These are phyloP conservation scores for Tolypocladium cylindrosporum DNA, from an alignment of 2,329 filamentous ascomycete species.

Conservation along the genomic window DNA sequence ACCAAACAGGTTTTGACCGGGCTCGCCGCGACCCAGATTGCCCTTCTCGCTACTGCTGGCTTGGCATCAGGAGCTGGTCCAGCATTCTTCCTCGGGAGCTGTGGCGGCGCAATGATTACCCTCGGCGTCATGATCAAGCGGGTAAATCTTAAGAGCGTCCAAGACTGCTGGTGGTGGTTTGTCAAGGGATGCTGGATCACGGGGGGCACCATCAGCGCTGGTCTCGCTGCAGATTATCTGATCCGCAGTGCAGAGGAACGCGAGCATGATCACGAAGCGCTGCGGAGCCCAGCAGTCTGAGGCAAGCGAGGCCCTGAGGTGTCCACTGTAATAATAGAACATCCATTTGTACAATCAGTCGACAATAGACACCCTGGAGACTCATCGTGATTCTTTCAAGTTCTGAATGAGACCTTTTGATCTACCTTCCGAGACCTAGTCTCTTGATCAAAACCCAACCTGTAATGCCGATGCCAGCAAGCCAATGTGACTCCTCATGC, in stretches of 20 bases:
- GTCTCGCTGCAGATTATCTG: slow-evolving; percentile 51
- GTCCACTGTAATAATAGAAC: background rate
- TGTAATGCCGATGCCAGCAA: slow-evolving; percentile 36
- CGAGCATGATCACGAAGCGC: slow-evolving; percentile 8
- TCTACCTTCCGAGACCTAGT: slow-evolving; percentile 30
- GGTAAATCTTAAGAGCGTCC: slow-evolving; percentile 55
- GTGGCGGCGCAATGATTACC: slow-evolving; percentile 51
- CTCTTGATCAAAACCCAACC: slow-evolving; percentile 33
- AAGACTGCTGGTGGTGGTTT: slow-evolving; percentile 71
- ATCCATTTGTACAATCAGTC: background rate
- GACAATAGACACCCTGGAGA: background rate
- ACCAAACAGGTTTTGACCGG: slow-evolving; percentile 68
- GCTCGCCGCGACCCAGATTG: slow-evolving; percentile 58
- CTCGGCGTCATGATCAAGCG: slow-evolving; percentile 57
- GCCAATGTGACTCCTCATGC: slow-evolving; percentile 34
- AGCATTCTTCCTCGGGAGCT: slow-evolving; percentile 58
- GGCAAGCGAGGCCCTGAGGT: background rate
- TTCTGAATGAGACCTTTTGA: slow-evolving; percentile 17
- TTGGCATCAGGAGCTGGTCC: slow-evolving; percentile 56
- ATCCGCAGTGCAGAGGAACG: slow-evolving; percentile 31
- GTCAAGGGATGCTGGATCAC: slow-evolving; percentile 61
- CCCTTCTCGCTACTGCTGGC: slow-evolving; percentile 60
- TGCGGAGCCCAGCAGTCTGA: background rate
- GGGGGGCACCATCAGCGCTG: slow-evolving; percentile 50
- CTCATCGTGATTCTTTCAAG: slow-evolving; percentile 1